Conservation (phyloP, 2,329 filamentous ascomycete species). For the Blumeria graminis region DNA sequence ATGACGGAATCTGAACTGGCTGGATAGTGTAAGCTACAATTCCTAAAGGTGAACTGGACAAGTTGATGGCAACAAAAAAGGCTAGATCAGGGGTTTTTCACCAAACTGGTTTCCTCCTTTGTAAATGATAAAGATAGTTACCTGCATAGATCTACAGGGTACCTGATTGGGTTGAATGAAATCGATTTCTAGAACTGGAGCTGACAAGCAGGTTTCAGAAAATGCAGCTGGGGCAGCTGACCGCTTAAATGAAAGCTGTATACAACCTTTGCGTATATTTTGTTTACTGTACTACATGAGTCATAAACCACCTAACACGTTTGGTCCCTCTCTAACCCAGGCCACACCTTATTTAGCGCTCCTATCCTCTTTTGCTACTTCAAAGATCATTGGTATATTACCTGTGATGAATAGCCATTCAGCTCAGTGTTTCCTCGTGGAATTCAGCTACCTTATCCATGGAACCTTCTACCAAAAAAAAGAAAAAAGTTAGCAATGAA, state of each 20-base stretch:
- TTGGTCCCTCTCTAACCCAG: not conserved
- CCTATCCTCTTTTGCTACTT: not conserved
- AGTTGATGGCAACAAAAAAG: not conserved
- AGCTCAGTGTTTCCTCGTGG: too few species aligned
- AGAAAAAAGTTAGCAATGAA: too few species aligned
- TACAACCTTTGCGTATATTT: not conserved
- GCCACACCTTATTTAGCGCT: not conserved
- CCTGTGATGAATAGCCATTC: too few species aligned
- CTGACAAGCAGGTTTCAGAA: not conserved
- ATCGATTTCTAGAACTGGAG: not conserved
- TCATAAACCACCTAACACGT: not conserved
- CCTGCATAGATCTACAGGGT: not conserved
- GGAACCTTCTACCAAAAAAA: too few species aligned
- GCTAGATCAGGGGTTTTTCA: not conserved
- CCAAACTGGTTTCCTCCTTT: not conserved
- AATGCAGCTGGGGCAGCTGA: not conserved
- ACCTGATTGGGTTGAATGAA: not conserved
- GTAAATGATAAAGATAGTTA: not conserved
- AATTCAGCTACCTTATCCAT: too few species aligned
- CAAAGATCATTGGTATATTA: too few species aligned
- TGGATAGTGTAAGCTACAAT: not conserved
- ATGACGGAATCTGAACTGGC: not conserved
- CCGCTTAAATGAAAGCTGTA: not conserved
- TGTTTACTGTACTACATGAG: not conserved
- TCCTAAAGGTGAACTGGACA: not conserved